A percentile compares a stretch with the other conserved stretches of the same genome.
phyloP scores from a whole-genome alignment of 2,329 filamentous ascomycete genomes.

The Plectosphaerella cucumerina region DNA sequence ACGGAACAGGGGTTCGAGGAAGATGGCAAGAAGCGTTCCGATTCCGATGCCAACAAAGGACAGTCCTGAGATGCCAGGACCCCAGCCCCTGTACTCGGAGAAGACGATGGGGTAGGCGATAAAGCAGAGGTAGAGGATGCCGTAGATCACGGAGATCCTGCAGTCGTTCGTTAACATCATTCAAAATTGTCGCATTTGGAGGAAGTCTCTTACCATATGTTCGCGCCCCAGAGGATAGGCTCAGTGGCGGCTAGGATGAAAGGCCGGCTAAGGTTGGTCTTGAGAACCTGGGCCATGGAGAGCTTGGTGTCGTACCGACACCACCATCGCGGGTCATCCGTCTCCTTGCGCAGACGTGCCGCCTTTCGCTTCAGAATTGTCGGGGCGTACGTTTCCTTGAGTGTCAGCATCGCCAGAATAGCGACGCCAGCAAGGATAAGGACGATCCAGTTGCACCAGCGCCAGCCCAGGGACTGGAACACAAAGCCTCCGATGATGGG shows the following conservation, averaged over 20 bases:
- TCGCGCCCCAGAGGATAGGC: constrained; percentile 73
- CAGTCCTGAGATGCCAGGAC: constrained; percentile 66
- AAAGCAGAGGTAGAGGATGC: constrained; percentile 85
- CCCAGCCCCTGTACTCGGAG: constrained; percentile 70
- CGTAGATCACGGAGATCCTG: constrained; percentile 76
- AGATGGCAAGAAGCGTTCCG: constrained; percentile 58
- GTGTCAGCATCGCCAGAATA: constrained; percentile 51
- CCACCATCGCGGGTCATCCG: constrained; percentile 70
- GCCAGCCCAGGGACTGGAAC: constrained; percentile 74
- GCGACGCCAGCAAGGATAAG: constrained; percentile 66
- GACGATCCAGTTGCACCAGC: constrained; percentile 81
- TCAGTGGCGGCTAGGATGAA: constrained; percentile 75
- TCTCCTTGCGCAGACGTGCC: constrained; percentile 59
- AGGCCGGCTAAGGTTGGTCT: constrained; percentile 71
- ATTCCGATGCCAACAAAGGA: constrained; percentile 71
- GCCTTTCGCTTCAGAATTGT: constrained; percentile 65
- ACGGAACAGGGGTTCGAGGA: constrained; percentile 67
- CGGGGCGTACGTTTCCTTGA: constrained; percentile 75
- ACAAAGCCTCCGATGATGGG: constrained; percentile 80
- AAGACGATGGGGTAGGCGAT: constrained; percentile 88
- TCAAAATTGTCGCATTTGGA: not conserved
- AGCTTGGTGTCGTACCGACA: constrained; percentile 72
- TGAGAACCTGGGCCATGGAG: constrained; percentile 62
- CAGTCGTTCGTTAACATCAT: not conserved
- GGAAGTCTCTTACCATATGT: constrained; percentile 48